Base-by-base conservation (phyloP, 305 asterid species). In the Fraxinus paxiana region DNA sequence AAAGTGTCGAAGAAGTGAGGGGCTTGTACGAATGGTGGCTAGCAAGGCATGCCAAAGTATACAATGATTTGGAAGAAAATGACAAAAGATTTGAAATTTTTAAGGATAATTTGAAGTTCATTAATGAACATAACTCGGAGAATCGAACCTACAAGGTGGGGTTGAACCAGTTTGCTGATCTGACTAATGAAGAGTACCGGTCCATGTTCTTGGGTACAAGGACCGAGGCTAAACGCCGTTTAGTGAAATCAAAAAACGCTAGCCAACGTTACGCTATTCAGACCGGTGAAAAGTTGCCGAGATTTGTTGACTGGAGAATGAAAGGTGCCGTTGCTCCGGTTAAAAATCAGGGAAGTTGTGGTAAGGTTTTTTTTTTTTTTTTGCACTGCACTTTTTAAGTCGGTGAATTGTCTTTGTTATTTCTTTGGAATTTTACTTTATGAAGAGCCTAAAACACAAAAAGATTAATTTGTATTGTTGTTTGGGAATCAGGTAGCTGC, bases 271-370 rank as follows among this genome's bases (percentile, higher is more conserved):
- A 91, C 15, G 87, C 82, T 65, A 75, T 79, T 37, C 84, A 77
- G 34, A 82, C 81, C 15, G 90, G 87, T 13, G 93, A 89, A 0
- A 17, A 24, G 51, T 71, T 93, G 85, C 98, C 97, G 76, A 90
- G 78, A 0, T 86, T 89, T 24, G 93, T 95, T 77, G 98, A 95
- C 77, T 95, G 98, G 98, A 89, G 98, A 84, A 75, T 84, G 77
- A 87, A 1, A 4, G 97, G 96, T 0, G 96, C 98, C 10, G 96
- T 92, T 77, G 83, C 93, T 79, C 90, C 92, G 37, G 74, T 93
- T 41, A 91, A 92, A 78, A 81, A 93, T 82, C 97, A 93, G 86
- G 97, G 98, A n/a, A 63, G 84, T 67, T 92, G 97, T 34, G 98
- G 98, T 93, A 31, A 81, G 65, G 59, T 13, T 33, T 20, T 15